Percentiles rank a stretch among this genome's conserved stretches.
Evolutionary conservation across 108 stramenopile genomes (phyloP).

Genomic region (Nitzschia sp.): DNA sequence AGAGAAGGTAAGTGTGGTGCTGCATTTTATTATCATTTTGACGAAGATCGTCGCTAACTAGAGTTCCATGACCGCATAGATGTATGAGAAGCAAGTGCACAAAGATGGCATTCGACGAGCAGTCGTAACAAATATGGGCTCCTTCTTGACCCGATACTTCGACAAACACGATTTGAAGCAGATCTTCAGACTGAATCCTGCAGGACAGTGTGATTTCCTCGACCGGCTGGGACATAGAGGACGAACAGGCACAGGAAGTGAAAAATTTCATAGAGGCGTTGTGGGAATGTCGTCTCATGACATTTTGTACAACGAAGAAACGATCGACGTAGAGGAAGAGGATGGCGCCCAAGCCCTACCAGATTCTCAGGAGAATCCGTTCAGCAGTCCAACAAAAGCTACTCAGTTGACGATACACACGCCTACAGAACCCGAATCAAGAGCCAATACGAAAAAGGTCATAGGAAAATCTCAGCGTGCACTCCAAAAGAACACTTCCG

Average conservation of each 20-base stretch:
- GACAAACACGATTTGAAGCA: constrained; percentile 62
- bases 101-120: constrained; percentile 83
- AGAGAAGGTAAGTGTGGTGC: constrained; percentile 46
- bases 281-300: constrained; percentile 83
- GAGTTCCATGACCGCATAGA: constrained; percentile 17
- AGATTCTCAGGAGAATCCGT: constrained; percentile 24
- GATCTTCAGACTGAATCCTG: constrained; percentile 62
- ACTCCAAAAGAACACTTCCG: not conserved
- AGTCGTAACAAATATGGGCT: constrained; percentile 54
- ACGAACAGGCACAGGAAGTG: not conserved
- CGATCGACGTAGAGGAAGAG: not conserved
- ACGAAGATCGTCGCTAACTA: constrained; percentile 8
- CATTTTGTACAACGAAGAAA: constrained; percentile 44
- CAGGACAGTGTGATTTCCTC: constrained; percentile 63
- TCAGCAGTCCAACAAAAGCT: constrained; percentile 11
- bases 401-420: not conserved
- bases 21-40: not conserved
- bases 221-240: constrained; percentile 47
- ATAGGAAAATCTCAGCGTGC: constrained; percentile 17
- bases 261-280: constrained; percentile 39
- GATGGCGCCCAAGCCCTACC: not conserved
- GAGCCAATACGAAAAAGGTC: not conserved
- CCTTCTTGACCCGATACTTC: constrained; percentile 54
- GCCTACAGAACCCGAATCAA: not conserved
- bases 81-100: constrained; percentile 76